These are phyloP conservation scores for Pyrrhoderma noxium DNA, from an alignment of 1,284 basidiomycete genomes.

Conservation along the genomic window DNA sequence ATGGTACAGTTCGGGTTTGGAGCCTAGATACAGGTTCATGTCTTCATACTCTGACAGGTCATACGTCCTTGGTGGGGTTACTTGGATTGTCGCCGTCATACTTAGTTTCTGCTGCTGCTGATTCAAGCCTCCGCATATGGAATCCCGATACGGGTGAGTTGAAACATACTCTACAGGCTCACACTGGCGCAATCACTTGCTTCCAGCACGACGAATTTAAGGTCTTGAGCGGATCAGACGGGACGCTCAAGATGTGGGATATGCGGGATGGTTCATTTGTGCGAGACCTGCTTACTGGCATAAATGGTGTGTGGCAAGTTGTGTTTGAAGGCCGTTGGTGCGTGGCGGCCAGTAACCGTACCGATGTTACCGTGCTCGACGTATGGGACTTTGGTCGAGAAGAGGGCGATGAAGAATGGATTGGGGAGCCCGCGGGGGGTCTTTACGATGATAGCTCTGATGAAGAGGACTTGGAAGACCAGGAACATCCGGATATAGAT, in stretches of 20 bases:
- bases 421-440: slow-evolving; percentile 43
- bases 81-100: slow-evolving; percentile 81
- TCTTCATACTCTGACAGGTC: slow-evolving; percentile 74
- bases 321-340: slow-evolving; percentile 89
- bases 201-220: slow-evolving; percentile 98
- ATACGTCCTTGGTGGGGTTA: slow-evolving; percentile 84
- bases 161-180: slow-evolving; percentile 75
- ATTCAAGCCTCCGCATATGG: slow-evolving; percentile 90
- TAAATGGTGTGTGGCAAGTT: slow-evolving; percentile 93
- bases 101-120: slow-evolving; percentile 90
- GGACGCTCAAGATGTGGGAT: slow-evolving; percentile 97
- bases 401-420: slow-evolving; percentile 48
- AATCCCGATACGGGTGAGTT: slow-evolving; percentile 77
- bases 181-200: slow-evolving; percentile 92
- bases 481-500: slow-evolving; percentile 52
- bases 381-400: slow-evolving; percentile 81
- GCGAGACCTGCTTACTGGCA: slow-evolving; percentile 80
- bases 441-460: slow-evolving; percentile 32
- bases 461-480: slow-evolving; percentile 45
- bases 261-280: slow-evolving; percentile 77
- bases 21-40: slow-evolving; percentile 75
- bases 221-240: slow-evolving; percentile 88
- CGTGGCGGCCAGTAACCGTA: slow-evolving; percentile 84
- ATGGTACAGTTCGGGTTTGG: slow-evolving; percentile 92
- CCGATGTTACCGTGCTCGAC: slow-evolving; percentile 71